A percentile compares a stretch with the other conserved stretches of the same genome.
These are phyloP conservation scores for Pseudozyma thailandica DNA, from an alignment of 1,284 basidiomycete species.

Conservation along the genomic window DNA sequence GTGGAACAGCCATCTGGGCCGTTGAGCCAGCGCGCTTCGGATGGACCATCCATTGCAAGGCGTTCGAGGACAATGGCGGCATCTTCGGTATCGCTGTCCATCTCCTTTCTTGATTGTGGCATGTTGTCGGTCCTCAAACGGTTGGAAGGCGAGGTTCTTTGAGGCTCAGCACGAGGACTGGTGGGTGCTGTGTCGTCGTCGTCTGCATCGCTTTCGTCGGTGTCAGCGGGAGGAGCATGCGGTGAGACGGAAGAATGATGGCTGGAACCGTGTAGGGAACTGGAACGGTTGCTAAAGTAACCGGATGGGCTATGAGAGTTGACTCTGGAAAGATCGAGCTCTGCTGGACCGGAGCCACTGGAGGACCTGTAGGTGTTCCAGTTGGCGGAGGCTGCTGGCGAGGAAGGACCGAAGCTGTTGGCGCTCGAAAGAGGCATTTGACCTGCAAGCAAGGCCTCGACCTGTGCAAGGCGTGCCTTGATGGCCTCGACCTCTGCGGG, in stretches of 20 bases:
- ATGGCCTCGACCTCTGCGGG: slow-evolving; percentile 62
- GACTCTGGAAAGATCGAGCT: slow-evolving; percentile 20
- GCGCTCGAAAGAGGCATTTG: slow-evolving; percentile 37
- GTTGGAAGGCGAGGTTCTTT: slow-evolving; percentile 15
- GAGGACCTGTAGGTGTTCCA: slow-evolving; percentile 38
- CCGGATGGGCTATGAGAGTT: slow-evolving; percentile 28
- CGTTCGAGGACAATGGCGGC: slow-evolving; percentile 64
- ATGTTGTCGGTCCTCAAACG: slow-evolving; percentile 34
- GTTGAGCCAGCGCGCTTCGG: slow-evolving; percentile 16
- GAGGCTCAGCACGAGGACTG: slow-evolving; percentile 10
- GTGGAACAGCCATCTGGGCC: slow-evolving; percentile 14
- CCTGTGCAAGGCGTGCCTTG: slow-evolving; percentile 61
- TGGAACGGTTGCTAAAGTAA: slow-evolving; percentile 19
- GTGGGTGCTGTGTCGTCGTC: slow-evolving; percentile 39
- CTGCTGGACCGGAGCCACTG: slow-evolving; percentile 11
- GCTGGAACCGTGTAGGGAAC: slow-evolving; percentile 11
- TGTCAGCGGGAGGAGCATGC: slow-evolving; percentile 17
- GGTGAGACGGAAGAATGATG: slow-evolving; percentile 35
- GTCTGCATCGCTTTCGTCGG: slow-evolving; percentile 32
- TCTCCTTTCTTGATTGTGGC: slow-evolving; percentile 40
- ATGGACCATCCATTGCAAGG: slow-evolving; percentile 53
- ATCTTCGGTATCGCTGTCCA: slow-evolving; percentile 65
- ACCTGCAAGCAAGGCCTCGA: slow-evolving; percentile 53
- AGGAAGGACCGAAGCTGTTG: slow-evolving; percentile 19
- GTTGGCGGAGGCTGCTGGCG: slow-evolving; percentile 29